Conservation (phyloP, 768 basidiomycete genomes). For the Exidia glandulosa region DNA sequence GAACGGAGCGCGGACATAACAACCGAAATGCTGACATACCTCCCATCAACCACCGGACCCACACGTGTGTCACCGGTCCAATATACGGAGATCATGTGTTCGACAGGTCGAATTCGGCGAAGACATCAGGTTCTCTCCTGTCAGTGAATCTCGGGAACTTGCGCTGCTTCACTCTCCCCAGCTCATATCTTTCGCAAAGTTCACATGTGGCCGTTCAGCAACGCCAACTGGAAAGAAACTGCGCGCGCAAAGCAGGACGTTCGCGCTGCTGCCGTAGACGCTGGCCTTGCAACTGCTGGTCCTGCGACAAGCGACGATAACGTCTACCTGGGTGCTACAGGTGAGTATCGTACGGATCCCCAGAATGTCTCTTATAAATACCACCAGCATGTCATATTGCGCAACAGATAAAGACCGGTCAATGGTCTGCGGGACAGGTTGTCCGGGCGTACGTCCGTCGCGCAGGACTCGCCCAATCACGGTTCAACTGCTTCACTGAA, state of each 20-base stretch:
- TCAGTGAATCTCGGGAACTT: no score
- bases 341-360: not conserved
- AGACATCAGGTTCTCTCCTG: no score
- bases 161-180: no score
- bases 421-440: constrained; percentile 27
- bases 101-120: no score
- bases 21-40: no score
- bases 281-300: not conserved
- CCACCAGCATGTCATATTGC: constrained; percentile 9
- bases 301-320: not conserved
- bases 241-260: not conserved
- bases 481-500: constrained; percentile 74
- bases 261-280: not conserved
- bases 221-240: not conserved
- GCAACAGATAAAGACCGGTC: constrained; percentile 8
- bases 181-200: no score
- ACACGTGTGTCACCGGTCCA: no score
- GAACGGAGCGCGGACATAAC: no score
- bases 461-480: constrained; percentile 44
- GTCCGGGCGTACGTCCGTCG: constrained; percentile 34
- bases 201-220: not conserved
- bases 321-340: not conserved
- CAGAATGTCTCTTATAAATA: not conserved
- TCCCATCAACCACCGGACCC: no score
- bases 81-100: no score